Base-by-base conservation (phyloP, 495 filamentous ascomycete species). In the Pseudomonodictys pantanalensis region DNA sequence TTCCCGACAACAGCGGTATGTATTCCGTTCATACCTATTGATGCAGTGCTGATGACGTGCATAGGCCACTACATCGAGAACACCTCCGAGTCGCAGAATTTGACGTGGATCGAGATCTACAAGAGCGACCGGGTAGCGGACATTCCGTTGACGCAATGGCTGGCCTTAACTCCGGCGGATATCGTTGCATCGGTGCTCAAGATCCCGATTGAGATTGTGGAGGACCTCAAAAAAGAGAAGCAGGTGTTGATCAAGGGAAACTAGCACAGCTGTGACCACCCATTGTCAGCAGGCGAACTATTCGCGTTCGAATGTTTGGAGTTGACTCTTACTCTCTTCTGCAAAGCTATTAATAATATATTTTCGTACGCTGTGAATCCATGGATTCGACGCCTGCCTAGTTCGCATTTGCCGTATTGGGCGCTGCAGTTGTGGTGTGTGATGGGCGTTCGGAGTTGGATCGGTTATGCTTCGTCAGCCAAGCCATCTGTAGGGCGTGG, bases 41-140 rank as follows among this genome's bases (percentile, higher is more conserved):
- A 25, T 42, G 32, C 49, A 12, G 12, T 20, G 28, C 1, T 41
- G 12, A 12, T 41, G 12, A 41, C 12, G 4, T 5, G 28, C 24
- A 0, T 20, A 63, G 60, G 79, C 2, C 84, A 87, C 62, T 86
- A 86, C 58, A 83, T 87, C 51, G 83, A 86, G 60, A 87, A 86
- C 67, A 84, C 78, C 0, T 83, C 79, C 0, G 73, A 80, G 12
- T 82, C 77, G 0, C 79, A 83, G 54, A 80, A 81, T 32, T 73
- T 87, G 0, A 75, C 84, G 12, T 85, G 83, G 81, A 78, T 87
- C 23, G 84, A 87, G 69, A 77, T 87, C 26, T 85, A 85, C 71
- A 85, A 84, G 68, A 80, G 77, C 35, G 82, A 86, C 56, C 76
- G 79, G 9, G 83, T 86, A 2, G 80, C 77, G 3, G 83, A 87